A percentile compares a stretch with the other conserved stretches of the same genome.
Evolutionary conservation across 805 yeast genomes (phyloP).

Genomic region (Saccharomycopsis malanga): DNA sequence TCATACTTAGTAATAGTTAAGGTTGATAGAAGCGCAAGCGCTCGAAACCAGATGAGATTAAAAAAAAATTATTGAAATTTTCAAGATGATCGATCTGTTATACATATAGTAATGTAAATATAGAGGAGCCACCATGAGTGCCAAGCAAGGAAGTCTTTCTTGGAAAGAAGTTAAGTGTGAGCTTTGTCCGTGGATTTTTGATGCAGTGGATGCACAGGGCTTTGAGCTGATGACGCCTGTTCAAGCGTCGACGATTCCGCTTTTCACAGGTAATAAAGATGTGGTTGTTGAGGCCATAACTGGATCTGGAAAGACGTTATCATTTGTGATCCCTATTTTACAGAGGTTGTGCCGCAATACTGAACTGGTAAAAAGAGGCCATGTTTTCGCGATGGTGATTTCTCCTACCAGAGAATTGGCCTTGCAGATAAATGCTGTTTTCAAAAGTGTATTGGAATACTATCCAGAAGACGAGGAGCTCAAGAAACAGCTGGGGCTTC

Average conservation of each 20-base stretch:
- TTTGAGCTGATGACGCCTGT: slow-evolving; percentile 89
- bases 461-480: slow-evolving; percentile 41
- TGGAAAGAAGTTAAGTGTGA: slow-evolving; percentile 13
- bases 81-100: no score
- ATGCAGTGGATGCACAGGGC: slow-evolving; percentile 69
- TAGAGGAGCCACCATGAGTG: no score
- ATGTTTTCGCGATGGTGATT: slow-evolving; percentile 62
- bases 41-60: no score
- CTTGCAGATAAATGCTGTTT: slow-evolving; percentile 61
- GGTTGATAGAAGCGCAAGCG: no score
- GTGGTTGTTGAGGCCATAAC: slow-evolving; percentile 97
- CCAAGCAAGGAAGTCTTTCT: slow-evolving; percentile 10
- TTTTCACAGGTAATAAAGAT: slow-evolving; percentile 77
- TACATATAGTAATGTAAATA: no score
- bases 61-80: no score
- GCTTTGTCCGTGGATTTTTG: slow-evolving; percentile 19
- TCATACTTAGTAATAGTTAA: no score
- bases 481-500: not conserved
- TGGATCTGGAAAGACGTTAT: slow-evolving; percentile 96
- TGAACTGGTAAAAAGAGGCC: slow-evolving; percentile 45
- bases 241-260: slow-evolving; percentile 90
- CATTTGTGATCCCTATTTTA: slow-evolving; percentile 76
- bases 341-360: slow-evolving; percentile 47
- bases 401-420: slow-evolving; percentile 67
- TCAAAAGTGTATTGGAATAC: slow-evolving; percentile 49